phyloP scores from a whole-genome alignment of 345 rosid genomes.

The Lumnitzera littorea region DNA sequence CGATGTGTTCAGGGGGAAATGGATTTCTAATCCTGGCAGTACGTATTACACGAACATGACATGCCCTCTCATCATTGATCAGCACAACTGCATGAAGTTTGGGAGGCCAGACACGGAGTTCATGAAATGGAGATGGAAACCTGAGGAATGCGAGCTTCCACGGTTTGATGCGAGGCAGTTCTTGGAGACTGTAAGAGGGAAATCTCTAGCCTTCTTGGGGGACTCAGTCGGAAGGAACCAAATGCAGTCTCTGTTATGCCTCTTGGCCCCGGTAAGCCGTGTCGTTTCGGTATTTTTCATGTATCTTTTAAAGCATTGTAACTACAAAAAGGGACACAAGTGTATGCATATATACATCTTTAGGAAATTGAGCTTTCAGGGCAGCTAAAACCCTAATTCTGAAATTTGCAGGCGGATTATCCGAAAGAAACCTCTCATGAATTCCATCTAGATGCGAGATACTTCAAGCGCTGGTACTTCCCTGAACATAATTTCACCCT shows the following conservation, averaged over 20 bases:
- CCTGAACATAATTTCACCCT: conserved; percentile 24
- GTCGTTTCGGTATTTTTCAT: no score
- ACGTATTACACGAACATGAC: conserved; percentile 29
- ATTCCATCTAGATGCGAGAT: conserved; percentile 8
- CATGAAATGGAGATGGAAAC: conserved; percentile 51
- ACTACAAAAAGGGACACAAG: no score
- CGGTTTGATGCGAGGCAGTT: conserved; percentile 24
- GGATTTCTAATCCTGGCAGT: conserved; percentile 21
- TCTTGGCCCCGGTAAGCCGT: conserved; percentile 26
- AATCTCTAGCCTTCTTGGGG: conserved; percentile 38
- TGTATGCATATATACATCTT: no score
- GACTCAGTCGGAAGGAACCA: conserved; percentile 47
- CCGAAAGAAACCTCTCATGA: conserved; percentile 21
- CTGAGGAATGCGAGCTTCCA: conserved; percentile 31
- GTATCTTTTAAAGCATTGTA: no score
- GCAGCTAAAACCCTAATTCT: no score
- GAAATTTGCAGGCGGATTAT: conserved; percentile 26
- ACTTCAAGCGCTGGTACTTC: conserved; percentile 16
- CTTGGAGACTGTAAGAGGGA: conserved; percentile 30
- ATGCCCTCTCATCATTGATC: conserved; percentile 27
- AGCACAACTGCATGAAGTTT: conserved; percentile 42
- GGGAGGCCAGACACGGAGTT: conserved; percentile 35
- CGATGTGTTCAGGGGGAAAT: conserved; percentile 30
- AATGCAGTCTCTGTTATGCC: conserved; percentile 36
- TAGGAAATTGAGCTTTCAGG: no score